A percentile compares a stretch with the other conserved stretches of the same genome.
Evolutionary conservation across 2,329 filamentous ascomycete genomes (phyloP).

Genomic region (Didymella lethalis): DNA sequence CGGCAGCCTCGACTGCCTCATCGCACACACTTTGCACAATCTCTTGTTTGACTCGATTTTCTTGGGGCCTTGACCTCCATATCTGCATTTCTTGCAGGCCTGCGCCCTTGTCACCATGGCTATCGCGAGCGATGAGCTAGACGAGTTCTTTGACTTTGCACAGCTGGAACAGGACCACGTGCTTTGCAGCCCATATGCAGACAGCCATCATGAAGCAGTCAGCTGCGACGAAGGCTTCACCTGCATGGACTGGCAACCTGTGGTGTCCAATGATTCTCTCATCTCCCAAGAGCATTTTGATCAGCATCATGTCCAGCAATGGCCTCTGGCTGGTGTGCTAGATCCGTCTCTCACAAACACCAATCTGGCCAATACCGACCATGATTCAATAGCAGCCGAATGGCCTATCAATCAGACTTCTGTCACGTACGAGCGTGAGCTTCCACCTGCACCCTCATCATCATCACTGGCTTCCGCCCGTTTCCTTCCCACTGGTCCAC

Average conservation of each 20-base stretch:
- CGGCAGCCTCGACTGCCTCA: conserved; percentile 10
- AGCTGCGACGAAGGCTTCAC: conserved; percentile 15
- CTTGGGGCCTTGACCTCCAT: background rate
- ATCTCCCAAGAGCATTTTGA: background rate
- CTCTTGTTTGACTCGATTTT: background rate
- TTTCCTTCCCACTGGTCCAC: background rate
- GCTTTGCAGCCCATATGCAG: conserved; percentile 7
- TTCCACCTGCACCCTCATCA: conserved; percentile 3
- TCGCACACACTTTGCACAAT: background rate
- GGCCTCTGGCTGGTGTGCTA: conserved; percentile 1
- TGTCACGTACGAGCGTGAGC: background rate
- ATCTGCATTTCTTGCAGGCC: background rate
- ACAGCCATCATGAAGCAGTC: background rate
- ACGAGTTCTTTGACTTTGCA: conserved; percentile 50
- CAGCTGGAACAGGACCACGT: conserved; percentile 35
- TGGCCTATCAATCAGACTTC: conserved; percentile 3
- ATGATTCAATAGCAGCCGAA: background rate
- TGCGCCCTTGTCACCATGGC: conserved; percentile 3
- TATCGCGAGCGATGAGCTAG: conserved; percentile 31
- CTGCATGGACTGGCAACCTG: conserved; percentile 41
- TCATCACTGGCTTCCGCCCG: background rate
- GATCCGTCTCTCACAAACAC: background rate
- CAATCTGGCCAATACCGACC: background rate
- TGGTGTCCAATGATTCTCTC: background rate
- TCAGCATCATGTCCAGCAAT: background rate